Base-by-base conservation (phyloP, 805 yeast species). In the Candida parachauliodes region DNA sequence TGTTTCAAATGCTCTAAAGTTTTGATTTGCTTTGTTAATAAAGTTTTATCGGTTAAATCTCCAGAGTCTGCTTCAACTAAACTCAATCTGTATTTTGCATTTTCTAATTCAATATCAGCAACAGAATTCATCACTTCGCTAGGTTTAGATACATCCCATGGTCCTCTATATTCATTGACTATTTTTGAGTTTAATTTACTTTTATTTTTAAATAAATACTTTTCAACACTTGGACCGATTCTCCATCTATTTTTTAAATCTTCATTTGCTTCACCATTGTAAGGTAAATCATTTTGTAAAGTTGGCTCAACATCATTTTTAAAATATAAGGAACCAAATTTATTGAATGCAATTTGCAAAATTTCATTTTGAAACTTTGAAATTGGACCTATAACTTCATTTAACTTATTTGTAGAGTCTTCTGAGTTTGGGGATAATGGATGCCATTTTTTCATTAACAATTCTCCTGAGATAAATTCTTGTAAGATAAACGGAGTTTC, bases 401-500 rank as follows among this genome's bases (percentile, higher is more conserved):
- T 68, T 45, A 84, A 61, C 32, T 74, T 68, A 19, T 76, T 67
- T 15, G 64, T 59, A 17, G 71, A 71, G 37, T 74, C 69, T 25
- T 49, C 54, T 2, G 47, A 38, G 43, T 83, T 87, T 20, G 70
- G 68, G 15, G 74, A 66, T 57, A 86, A 74, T 12, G 98, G 98
- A 46, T 85, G 78, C 98, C 98, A 91, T 45, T 78, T 67, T 50
- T 77, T 83, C 96, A 93, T 91, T 47, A 91, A 67, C 43, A 85
- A 72, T 19, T 80, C 83, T 34, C 97, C 96, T 35, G 77, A 81
- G 42, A 85, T 70, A 52, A 64, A 77, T 57, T 91, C 96, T 81
- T 84, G 76, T 47, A 91, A 67, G 39, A 87, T 80, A 55, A 80
- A 91, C 27, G 96, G 95, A 22, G 79, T 60, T 36, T 78, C 76